Percentiles rank a stretch among this genome's conserved stretches.
These are phyloP conservation scores for Juglanconis oblonga DNA, from an alignment of 2,329 filamentous ascomycete species.

Conservation along the genomic window DNA sequence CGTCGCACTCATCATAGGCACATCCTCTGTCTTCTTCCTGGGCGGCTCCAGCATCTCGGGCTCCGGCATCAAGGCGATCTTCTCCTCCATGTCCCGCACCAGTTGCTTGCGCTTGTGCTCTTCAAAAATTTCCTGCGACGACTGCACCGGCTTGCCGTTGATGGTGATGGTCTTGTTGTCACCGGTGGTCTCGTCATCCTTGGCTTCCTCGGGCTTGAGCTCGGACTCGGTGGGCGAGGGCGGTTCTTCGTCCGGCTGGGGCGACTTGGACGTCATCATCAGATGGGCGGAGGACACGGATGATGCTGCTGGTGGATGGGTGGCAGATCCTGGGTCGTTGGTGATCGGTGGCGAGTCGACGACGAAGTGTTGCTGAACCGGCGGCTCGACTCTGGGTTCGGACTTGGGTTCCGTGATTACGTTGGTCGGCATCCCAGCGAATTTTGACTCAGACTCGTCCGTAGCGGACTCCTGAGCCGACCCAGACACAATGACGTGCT, in stretches of 20 bases:
- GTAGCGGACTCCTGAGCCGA: conserved; percentile 3
- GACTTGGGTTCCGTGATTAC: conserved; percentile 7
- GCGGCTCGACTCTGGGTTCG: neutral
- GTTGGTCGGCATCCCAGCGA: conserved; percentile 15
- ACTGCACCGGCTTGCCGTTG: conserved; percentile 22
- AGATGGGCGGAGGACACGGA: neutral
- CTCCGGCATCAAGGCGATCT: conserved; percentile 43
- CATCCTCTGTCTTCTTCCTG: conserved; percentile 38
- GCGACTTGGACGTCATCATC: neutral
- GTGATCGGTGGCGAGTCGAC: conserved; percentile 11
- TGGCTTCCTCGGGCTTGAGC: neutral
- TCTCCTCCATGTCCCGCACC: conserved; percentile 49
- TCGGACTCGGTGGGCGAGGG: conserved; percentile 5
- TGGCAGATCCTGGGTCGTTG: neutral
- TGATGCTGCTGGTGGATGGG: neutral
- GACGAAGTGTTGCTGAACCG: neutral
- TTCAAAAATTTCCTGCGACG: conserved; percentile 34
- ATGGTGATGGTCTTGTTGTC: neutral
- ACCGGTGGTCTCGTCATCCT: neutral
- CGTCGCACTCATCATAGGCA: conserved; percentile 61
- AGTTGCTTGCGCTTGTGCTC: conserved; percentile 43
- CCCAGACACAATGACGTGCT: neutral
- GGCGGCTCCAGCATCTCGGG: conserved; percentile 24
- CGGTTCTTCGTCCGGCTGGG: conserved; percentile 8
- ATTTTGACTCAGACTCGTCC: conserved; percentile 13